A percentile compares a stretch with the other conserved stretches of the same genome.
Conservation (phyloP, 2,329 filamentous ascomycete genomes). For the Phialophora expanda region DNA sequence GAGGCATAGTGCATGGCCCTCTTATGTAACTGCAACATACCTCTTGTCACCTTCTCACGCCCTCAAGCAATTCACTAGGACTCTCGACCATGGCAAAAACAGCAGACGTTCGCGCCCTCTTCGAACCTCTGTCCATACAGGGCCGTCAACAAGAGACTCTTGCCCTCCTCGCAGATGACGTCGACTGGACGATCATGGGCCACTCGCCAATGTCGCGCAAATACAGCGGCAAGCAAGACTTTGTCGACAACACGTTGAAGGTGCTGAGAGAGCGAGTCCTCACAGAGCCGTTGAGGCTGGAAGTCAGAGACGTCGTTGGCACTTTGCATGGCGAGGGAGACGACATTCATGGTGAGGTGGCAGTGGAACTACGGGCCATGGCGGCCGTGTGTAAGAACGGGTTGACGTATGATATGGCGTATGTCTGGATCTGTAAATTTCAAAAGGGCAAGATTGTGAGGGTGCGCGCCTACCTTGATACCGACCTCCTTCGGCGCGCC, state of each 20-base stretch:
- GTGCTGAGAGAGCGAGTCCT: conserved; percentile 24
- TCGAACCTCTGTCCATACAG: conserved; percentile 16
- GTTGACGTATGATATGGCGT: conserved; percentile 28
- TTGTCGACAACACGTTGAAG: conserved; percentile 23
- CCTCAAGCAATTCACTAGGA: background rate
- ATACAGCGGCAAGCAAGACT: conserved; percentile 26
- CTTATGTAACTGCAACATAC: background rate
- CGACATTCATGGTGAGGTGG: conserved; percentile 14
- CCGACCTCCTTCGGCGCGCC: conserved; percentile 22
- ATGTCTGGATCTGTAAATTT: conserved; percentile 28
- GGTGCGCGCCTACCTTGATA: conserved; percentile 29
- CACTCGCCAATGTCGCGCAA: conserved; percentile 26
- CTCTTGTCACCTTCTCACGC: background rate
- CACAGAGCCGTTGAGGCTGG: conserved; percentile 15
- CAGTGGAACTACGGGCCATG: conserved; percentile 26
- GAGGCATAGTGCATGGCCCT: background rate
- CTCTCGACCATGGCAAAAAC: background rate
- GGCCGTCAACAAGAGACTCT: conserved; percentile 25
- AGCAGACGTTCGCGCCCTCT: conserved; percentile 14
- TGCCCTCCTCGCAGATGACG: conserved; percentile 17
- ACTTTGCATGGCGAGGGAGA: conserved; percentile 2
- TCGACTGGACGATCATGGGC: conserved; percentile 27
- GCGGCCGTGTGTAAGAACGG: conserved; percentile 28
- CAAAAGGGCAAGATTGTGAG: conserved; percentile 20
- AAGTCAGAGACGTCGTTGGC: conserved; percentile 8